Evolutionary conservation across 2,329 filamentous ascomycete species (phyloP).

Genomic region (Ceratocystis eucalypticola): DNA sequence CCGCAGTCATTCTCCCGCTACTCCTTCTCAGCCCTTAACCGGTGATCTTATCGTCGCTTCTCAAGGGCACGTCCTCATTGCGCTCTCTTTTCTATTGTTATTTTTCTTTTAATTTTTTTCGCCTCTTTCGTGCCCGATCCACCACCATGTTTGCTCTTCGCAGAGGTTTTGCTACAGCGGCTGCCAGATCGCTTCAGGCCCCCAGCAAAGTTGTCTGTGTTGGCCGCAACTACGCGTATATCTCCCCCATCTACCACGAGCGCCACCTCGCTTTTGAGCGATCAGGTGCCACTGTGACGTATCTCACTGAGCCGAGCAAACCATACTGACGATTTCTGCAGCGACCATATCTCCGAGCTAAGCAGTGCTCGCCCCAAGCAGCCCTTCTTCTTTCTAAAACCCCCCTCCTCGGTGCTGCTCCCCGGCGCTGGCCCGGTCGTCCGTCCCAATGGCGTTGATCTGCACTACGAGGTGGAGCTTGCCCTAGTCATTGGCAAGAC

Average conservation of each 20-base stretch:
- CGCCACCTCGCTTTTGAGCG: slow-evolving; percentile 1
- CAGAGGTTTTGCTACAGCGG: slow-evolving; percentile 27
- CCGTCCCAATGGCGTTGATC: slow-evolving; percentile 64
- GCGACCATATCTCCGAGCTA: slow-evolving; percentile 86
- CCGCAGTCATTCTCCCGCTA: not conserved
- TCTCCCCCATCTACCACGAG: slow-evolving; percentile 19
- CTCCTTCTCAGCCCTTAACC: not conserved
- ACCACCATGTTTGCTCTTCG: slow-evolving; percentile 29
- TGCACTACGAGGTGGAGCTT: slow-evolving; percentile 94
- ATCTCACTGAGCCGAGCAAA: not conserved
- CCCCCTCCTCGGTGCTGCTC: slow-evolving; percentile 69
- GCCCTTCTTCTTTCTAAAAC: slow-evolving; percentile 99
- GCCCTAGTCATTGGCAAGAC: slow-evolving; percentile 76
- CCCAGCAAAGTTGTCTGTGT: slow-evolving; percentile 79
- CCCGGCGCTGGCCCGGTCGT: slow-evolving; percentile 68
- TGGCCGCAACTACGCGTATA: slow-evolving; percentile 88
- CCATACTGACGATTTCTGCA: slow-evolving; percentile 26
- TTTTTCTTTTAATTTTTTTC: not conserved
- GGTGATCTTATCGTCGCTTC: too few relatives aligned
- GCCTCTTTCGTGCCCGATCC: slow-evolving; percentile 5
- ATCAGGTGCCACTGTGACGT: slow-evolving; percentile 19
- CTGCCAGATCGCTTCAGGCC: slow-evolving; percentile 36
- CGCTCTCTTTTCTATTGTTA: too few relatives aligned
- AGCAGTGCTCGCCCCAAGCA: slow-evolving; percentile 79
- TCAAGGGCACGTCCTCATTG: too few relatives aligned